Evolutionary conservation across 2,329 filamentous ascomycete species (phyloP), one percentile per base, ranked within the genome.

Genomic region (Cordyceps tenuipes): DNA sequence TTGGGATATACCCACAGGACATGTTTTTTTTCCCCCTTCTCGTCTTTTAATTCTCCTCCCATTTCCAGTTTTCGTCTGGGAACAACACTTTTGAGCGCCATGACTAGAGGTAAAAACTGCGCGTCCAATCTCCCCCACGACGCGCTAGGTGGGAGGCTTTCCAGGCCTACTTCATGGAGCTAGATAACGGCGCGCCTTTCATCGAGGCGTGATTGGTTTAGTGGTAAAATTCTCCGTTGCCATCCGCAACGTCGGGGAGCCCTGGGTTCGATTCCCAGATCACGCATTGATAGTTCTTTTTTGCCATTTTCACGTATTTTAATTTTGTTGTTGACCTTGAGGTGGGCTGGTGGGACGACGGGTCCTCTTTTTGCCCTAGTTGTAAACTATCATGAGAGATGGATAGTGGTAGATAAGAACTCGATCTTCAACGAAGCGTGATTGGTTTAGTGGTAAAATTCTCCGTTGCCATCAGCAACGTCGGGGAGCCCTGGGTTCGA

Each of bases 171-270:
- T 29, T 47, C 29, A 56, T 36, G 21, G 3, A n/a, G n/a, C 19
- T n/a, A 56, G 17, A 56, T 48, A 56, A 13, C 5, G 43, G 15
- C 3, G 3, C 0, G 10, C 6, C 3, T 2, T 3, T 23, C 41
- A 56, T 23, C 53, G 8, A n/a, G 10, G 63, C 63, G 63, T 65
- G 60, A 61, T 63, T 65, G 64, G 64, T 65, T 65, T 64, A 65
- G 63, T 65, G 63, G 63, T 65, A 65, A 64, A 65, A 65, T 65
- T 62, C 63, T 62, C 60, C 63, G 63, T 65, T 65, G 63, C 63
- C 63, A 65, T 65, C 62, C 9, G 58, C 58, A 60, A 54, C 58
- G 44, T 60, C 58, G 58, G 51, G 50, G 58, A 54, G 58, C 63
- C 63, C 63, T 62, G 63, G 63, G 63, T 65, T 65, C 63, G 63